Percentiles rank a stretch among this genome's conserved stretches.
These are phyloP conservation scores for Teunomyces gatunensis DNA, from an alignment of 805 yeast species.

Conservation along the genomic window DNA sequence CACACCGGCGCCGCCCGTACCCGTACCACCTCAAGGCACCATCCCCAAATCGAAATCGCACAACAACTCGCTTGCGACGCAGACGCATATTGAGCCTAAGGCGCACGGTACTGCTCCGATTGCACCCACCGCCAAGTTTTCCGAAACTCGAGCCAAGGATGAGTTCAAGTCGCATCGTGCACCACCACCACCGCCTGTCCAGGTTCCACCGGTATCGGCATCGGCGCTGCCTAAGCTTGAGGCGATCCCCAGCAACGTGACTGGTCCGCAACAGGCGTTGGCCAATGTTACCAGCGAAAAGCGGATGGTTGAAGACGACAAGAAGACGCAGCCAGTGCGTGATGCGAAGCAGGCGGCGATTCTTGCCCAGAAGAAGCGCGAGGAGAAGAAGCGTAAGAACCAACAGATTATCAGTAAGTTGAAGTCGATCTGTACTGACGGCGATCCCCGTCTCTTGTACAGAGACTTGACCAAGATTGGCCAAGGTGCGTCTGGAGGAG, in stretches of 20 bases:
- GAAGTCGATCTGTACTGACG: constrained; percentile 73
- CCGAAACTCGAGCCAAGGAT: constrained; percentile 9
- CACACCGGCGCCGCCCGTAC: constrained; percentile 16
- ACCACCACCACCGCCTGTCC: constrained; percentile 42
- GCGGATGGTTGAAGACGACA: constrained; percentile 10
- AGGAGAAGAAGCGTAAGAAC: constrained; percentile 70
- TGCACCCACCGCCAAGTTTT: constrained; percentile 27
- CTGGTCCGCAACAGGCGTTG: constrained; percentile 24
- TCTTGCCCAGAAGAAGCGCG: constrained; percentile 66
- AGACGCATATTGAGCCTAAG: constrained; percentile 18
- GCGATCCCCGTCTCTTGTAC: constrained; percentile 77
- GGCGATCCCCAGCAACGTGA: constrained; percentile 34
- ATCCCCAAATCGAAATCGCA: constrained; percentile 45
- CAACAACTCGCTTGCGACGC: constrained; percentile 32
- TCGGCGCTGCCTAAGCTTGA: neutral
- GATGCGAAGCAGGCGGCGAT: constrained; percentile 55
- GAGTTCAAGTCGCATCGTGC: constrained; percentile 37
- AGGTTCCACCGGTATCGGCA: constrained; percentile 1
- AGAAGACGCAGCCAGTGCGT: constrained; percentile 38
- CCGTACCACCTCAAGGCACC: constrained; percentile 10
- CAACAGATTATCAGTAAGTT: constrained; percentile 70
- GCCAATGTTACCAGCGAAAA: constrained; percentile 12
- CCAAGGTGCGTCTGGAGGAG: constrained; percentile 98
- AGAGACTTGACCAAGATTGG: constrained; percentile 79
- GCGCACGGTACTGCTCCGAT: constrained; percentile 41